These are phyloP conservation scores for Naganishia cerealis DNA, from an alignment of 1,284 basidiomycete genomes.

Conservation along the genomic window DNA sequence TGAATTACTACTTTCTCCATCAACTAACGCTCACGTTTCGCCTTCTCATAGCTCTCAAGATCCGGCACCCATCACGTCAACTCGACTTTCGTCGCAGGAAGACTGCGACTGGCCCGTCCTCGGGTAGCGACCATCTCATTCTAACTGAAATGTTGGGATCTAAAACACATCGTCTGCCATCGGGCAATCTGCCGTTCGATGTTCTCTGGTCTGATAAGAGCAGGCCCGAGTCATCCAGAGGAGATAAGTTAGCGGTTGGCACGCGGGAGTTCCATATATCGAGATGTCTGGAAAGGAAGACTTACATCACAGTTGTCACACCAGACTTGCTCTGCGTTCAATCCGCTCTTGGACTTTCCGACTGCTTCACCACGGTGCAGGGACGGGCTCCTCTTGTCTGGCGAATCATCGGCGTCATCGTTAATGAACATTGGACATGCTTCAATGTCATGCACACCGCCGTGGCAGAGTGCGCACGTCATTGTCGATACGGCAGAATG, in stretches of 20 bases:
- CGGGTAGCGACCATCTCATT: no score
- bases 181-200: slow-evolving; percentile 52
- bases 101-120: no score
- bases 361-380: slow-evolving; percentile 1
- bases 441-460: slow-evolving; percentile 49
- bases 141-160: neutral
- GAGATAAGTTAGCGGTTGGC: neutral
- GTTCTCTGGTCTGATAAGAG: slow-evolving; percentile 43
- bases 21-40: neutral
- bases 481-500: slow-evolving; percentile 20
- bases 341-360: slow-evolving; percentile 32
- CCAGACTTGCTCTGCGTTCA: slow-evolving; percentile 42
- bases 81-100: no score
- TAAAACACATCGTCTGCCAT: slow-evolving; percentile 52
- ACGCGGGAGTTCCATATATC: neutral
- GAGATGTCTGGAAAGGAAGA: slow-evolving; percentile 5
- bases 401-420: slow-evolving; percentile 30
- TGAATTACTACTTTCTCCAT: no score
- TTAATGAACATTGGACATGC: slow-evolving; percentile 50
- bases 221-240: neutral
- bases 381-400: slow-evolving; percentile 33
- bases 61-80: neutral
- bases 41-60: neutral
- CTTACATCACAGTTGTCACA: slow-evolving; percentile 54
- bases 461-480: slow-evolving; percentile 51